phyloP scores from a whole-genome alignment of 1,284 basidiomycete genomes.

The Macrocybe sp. region DNA sequence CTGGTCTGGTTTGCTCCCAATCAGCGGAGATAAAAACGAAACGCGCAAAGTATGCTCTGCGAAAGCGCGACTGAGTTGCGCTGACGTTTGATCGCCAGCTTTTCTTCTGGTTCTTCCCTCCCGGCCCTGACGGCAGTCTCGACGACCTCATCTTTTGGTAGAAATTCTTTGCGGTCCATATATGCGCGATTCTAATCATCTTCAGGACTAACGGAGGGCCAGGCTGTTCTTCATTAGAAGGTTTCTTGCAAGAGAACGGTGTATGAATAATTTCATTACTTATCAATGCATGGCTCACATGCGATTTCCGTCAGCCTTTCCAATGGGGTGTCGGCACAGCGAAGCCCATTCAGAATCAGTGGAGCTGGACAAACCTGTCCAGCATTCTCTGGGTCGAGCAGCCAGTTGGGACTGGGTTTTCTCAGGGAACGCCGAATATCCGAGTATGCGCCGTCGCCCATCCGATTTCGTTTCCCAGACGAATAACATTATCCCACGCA shows the following conservation, averaged over 20 bases:
- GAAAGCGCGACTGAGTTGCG: neutral
- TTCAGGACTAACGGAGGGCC: conserved; percentile 47
- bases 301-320: conserved; percentile 43
- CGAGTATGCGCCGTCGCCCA: conserved; percentile 28
- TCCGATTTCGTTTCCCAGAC: neutral
- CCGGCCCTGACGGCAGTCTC: conserved; percentile 61
- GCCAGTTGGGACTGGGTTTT: conserved; percentile 80
- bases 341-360: conserved; percentile 60
- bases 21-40: conserved; percentile 55
- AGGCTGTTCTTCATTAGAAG: conserved; percentile 73
- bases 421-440: conserved; percentile 66
- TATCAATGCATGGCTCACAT: neutral
- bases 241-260: conserved; percentile 79
- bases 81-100: conserved; percentile 36
- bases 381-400: conserved; percentile 83
- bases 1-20: conserved; percentile 71
- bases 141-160: conserved; percentile 76
- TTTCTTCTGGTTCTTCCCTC: conserved; percentile 87
- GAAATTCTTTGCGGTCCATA: conserved; percentile 5
- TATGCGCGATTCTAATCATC: neutral
- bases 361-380: conserved; percentile 79
- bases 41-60: conserved; percentile 49
- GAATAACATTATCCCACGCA: conserved; percentile 20
- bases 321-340: conserved; percentile 64
- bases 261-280: conserved; percentile 33